Percentiles rank a stretch among this genome's conserved stretches.
Evolutionary conservation across 345 rosid genomes (phyloP).

Genomic region (Melastoma malabathricum): DNA sequence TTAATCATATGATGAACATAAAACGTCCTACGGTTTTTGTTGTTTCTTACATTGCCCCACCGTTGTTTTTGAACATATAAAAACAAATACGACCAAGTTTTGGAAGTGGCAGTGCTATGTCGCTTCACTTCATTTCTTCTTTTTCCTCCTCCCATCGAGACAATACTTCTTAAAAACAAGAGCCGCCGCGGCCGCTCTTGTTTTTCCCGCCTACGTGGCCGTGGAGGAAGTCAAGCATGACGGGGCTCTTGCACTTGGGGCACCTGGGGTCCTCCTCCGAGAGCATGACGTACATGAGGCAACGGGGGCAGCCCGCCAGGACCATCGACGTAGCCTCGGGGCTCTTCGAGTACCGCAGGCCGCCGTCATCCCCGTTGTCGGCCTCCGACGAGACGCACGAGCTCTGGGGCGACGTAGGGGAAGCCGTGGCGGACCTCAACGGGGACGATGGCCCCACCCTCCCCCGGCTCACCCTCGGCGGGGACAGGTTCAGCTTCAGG

Average conservation of each 20-base stretch:
- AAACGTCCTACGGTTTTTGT: too few relatives aligned
- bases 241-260: conserved; percentile 86
- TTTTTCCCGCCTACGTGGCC: conserved; percentile 17
- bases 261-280: conserved; percentile 72
- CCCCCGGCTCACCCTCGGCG: conserved; percentile 38
- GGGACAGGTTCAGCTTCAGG: conserved; percentile 80
- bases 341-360: conserved; percentile 35
- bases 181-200: too few relatives aligned
- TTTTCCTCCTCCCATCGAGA: neutral
- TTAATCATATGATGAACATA: too few relatives aligned
- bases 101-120: conserved; percentile 31
- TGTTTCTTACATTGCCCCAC: too few relatives aligned
- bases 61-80: too few relatives aligned
- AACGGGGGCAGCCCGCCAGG: conserved; percentile 84
- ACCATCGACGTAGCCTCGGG: conserved; percentile 94
- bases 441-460: conserved; percentile 60
- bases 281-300: conserved; percentile 91
- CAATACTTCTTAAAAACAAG: too few relatives aligned
- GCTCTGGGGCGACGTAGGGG: conserved; percentile 83
- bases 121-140: conserved; percentile 28
- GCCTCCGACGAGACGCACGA: conserved; percentile 82
- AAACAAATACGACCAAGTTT: neutral
- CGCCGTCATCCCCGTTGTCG: conserved; percentile 21
- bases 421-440: conserved; percentile 42
- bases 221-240: conserved; percentile 65